phyloP scores from a whole-genome alignment of 2,329 filamentous ascomycete genomes.

The Bisporella sp. region DNA sequence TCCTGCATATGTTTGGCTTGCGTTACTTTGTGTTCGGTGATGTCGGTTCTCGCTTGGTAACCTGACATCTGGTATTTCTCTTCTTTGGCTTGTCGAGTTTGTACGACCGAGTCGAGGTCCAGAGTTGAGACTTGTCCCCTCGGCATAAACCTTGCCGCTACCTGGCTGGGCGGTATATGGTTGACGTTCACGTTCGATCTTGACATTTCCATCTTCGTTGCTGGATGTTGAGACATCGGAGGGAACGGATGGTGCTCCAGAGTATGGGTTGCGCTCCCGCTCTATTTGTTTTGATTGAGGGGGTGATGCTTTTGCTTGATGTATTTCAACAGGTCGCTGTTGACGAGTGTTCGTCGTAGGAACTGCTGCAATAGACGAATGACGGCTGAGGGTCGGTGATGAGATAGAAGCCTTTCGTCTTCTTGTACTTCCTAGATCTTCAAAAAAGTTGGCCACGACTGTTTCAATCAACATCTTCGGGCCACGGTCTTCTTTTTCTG shows the following conservation, averaged over 20 bases:
- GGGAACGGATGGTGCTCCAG: constrained; percentile 22
- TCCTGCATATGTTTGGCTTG: constrained; percentile 14
- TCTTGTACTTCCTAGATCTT: constrained; percentile 39
- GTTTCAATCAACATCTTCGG: constrained; percentile 54
- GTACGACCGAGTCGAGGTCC: constrained; percentile 11
- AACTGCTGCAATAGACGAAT: constrained; percentile 11
- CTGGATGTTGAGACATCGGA: constrained; percentile 31
- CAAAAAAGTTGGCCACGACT: constrained; percentile 43
- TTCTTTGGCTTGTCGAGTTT: constrained; percentile 18
- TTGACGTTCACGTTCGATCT: constrained; percentile 59
- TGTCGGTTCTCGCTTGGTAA: constrained; percentile 2
- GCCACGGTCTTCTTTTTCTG: constrained; percentile 47
- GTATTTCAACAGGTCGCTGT: constrained; percentile 18
- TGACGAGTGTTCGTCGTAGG: constrained; percentile 9
- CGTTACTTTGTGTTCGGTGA: constrained; percentile 15
- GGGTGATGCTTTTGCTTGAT: constrained; percentile 18
- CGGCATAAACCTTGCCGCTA: constrained; percentile 48
- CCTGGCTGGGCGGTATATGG: constrained; percentile 56
- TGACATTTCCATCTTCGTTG: constrained; percentile 34
- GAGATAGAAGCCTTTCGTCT: constrained; percentile 25
- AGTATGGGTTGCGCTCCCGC: constrained; percentile 32
- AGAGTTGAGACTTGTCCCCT: constrained; percentile 18
- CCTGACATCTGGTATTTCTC: constrained; percentile 1
- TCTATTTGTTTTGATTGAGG: constrained; percentile 26
- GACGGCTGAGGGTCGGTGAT: constrained; percentile 17